Percentiles rank a stretch among this genome's conserved stretches.
These are phyloP conservation scores for Crucihimalaya himalaica DNA, from an alignment of 345 rosid genomes.

Conservation along the genomic window DNA sequence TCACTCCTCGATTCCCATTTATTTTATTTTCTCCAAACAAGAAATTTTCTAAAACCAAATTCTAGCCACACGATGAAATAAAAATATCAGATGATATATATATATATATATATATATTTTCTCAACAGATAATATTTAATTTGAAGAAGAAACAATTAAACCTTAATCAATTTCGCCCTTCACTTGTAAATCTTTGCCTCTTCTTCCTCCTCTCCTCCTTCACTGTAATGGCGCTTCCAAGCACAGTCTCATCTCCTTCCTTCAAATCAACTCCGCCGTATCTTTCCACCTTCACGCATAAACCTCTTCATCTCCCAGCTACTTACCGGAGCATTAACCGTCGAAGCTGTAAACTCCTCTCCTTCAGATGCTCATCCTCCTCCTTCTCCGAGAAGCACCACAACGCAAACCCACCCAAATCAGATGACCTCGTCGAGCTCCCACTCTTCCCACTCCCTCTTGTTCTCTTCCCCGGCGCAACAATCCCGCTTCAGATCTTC, in stretches of 20 bases:
- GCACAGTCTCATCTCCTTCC: slow-evolving; percentile 48
- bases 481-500: slow-evolving; percentile 93
- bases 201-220: neutral
- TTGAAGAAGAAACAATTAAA: neutral
- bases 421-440: slow-evolving; percentile 73
- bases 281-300: slow-evolving; percentile 33
- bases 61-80: slow-evolving; percentile 16
- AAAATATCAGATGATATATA: slow-evolving; percentile 18
- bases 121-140: slow-evolving; percentile 1
- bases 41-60: neutral
- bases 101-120: neutral
- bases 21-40: neutral
- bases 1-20: neutral
- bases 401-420: slow-evolving; percentile 46
- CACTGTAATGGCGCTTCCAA: slow-evolving; percentile 69
- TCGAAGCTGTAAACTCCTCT: slow-evolving; percentile 30
- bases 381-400: slow-evolving; percentile 40
- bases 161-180: neutral
- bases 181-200: slow-evolving; percentile 2
- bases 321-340: slow-evolving; percentile 2
- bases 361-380: slow-evolving; percentile 39
- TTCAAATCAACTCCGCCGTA: slow-evolving; percentile 30
- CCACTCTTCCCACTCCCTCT: slow-evolving; percentile 93
- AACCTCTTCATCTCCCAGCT: neutral
- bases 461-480: slow-evolving; percentile 94